These are phyloP conservation scores for Trichomonas tenax DNA, from an alignment of 208 protist genomes.

Conservation along the genomic window DNA sequence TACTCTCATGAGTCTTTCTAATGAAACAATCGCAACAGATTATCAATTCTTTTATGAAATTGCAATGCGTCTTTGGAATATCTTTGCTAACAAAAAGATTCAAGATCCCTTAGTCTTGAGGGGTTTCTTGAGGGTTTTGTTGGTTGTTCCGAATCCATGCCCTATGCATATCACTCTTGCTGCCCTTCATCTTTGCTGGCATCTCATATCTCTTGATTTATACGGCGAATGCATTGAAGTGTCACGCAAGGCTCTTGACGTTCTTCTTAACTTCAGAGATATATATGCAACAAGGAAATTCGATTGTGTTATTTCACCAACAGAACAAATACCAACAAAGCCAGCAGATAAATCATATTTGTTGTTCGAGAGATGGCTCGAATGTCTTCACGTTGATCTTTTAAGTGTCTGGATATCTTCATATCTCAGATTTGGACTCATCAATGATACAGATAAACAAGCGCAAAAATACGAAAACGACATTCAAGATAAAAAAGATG, in stretches of 20 bases:
- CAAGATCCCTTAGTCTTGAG: background rate
- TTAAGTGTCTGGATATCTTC: background rate
- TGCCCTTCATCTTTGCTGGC: background rate
- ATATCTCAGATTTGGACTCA: background rate
- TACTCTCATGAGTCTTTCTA: background rate
- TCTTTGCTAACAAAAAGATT: background rate
- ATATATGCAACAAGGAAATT: background rate
- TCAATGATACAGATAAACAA: background rate
- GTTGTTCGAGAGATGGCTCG: background rate
- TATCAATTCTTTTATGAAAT: background rate
- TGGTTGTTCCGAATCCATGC: background rate
- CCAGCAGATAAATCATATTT: background rate
- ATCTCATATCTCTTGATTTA: background rate
- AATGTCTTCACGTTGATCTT: background rate
- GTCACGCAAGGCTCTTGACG: background rate
- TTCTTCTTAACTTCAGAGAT: background rate
- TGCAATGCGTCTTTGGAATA: background rate
- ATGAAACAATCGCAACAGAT: background rate
- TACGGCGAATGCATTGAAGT: background rate
- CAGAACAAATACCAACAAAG: background rate
- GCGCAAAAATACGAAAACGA: background rate
- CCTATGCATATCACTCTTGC: background rate
- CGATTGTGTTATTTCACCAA: background rate
- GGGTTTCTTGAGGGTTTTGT: background rate
- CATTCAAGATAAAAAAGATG: background rate